These are phyloP conservation scores for Penicillium sp. DNA, from an alignment of 2,329 filamentous ascomycete genomes.

Conservation along the genomic window DNA sequence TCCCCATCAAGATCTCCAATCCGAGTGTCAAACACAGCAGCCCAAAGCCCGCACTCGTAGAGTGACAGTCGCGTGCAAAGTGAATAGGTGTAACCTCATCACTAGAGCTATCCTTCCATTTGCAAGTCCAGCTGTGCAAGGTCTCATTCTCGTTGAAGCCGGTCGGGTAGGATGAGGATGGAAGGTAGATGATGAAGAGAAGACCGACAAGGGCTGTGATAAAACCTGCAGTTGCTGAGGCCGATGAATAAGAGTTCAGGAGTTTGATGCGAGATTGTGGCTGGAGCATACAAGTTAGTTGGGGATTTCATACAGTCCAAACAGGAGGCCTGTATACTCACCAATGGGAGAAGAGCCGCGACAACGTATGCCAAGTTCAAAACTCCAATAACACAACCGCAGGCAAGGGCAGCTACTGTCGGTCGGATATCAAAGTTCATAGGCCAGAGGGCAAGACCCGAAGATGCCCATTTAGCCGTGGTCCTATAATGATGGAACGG, in stretches of 20 bases:
- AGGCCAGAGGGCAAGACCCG: slow-evolving; percentile 44
- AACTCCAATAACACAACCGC: slow-evolving; percentile 37
- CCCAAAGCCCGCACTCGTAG: slow-evolving; percentile 37
- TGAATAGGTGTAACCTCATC: slow-evolving; percentile 28
- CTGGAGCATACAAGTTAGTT: slow-evolving; percentile 19
- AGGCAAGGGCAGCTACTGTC: slow-evolving; percentile 37
- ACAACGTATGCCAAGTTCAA: slow-evolving; percentile 35
- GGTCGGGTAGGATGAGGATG: slow-evolving; percentile 28
- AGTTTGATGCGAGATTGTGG: slow-evolving; percentile 36
- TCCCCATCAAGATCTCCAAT: slow-evolving; percentile 35
- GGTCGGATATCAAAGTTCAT: slow-evolving; percentile 43
- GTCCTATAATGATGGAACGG: slow-evolving; percentile 40
- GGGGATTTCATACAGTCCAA: background rate
- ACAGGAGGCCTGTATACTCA: slow-evolving; percentile 19
- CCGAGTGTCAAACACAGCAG: slow-evolving; percentile 38
- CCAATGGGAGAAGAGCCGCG: slow-evolving; percentile 37
- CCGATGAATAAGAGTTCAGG: slow-evolving; percentile 35
- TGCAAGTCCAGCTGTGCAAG: slow-evolving; percentile 44
- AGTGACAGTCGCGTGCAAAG: slow-evolving; percentile 41
- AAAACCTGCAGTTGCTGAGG: slow-evolving; percentile 37
- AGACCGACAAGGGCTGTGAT: slow-evolving; percentile 36
- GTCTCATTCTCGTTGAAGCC: slow-evolving; percentile 37
- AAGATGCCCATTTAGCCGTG: slow-evolving; percentile 35
- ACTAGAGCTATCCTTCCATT: slow-evolving; percentile 31
- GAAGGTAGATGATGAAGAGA: slow-evolving; percentile 35